A percentile compares a stretch with the other conserved stretches of the same genome.
phyloP scores from a whole-genome alignment of 208 protist genomes.

The Crithidia sp. region DNA sequence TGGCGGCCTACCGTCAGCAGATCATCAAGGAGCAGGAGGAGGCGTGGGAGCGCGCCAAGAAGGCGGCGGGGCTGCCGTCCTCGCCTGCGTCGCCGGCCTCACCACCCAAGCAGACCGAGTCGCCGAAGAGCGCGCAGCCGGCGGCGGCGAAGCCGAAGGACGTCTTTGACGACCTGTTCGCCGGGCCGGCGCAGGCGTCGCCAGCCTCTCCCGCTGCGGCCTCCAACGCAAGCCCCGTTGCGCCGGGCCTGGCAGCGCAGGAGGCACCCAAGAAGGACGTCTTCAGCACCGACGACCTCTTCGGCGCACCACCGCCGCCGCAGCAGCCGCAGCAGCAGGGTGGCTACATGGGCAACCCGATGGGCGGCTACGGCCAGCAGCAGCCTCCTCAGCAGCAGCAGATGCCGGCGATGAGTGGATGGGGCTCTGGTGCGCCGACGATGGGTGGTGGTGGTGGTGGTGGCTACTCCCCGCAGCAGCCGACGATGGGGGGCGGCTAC shows the following conservation, averaged over 20 bases:
- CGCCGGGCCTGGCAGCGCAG: constrained; percentile 8
- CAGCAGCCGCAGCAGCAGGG: constrained; percentile 37
- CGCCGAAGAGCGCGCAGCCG: constrained; percentile 1
- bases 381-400: constrained; percentile 20
- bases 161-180: constrained; percentile 82
- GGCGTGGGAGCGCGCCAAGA: constrained; percentile 58
- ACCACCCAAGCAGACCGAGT: neutral
- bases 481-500: constrained; percentile 15
- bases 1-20: constrained; percentile 52
- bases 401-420: constrained; percentile 16
- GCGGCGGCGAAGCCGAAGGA: constrained; percentile 46
- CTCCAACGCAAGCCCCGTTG: constrained; percentile 24
- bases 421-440: constrained; percentile 26
- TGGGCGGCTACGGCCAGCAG: constrained; percentile 19
- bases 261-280: constrained; percentile 36
- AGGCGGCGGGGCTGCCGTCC: constrained; percentile 17
- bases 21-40: constrained; percentile 82
- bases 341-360: constrained; percentile 11
- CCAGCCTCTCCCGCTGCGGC: neutral
- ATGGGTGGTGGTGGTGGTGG: neutral
- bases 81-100: neutral
- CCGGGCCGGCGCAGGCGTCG: constrained; percentile 33
- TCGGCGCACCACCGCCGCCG: constrained; percentile 31
- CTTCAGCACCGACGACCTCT: constrained; percentile 64
- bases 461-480: constrained; percentile 18